A percentile compares a stretch with the other conserved stretches of the same genome.
These are phyloP conservation scores for Penicillium crystallinum DNA, from an alignment of 495 filamentous ascomycete genomes.

Conservation along the genomic window DNA sequence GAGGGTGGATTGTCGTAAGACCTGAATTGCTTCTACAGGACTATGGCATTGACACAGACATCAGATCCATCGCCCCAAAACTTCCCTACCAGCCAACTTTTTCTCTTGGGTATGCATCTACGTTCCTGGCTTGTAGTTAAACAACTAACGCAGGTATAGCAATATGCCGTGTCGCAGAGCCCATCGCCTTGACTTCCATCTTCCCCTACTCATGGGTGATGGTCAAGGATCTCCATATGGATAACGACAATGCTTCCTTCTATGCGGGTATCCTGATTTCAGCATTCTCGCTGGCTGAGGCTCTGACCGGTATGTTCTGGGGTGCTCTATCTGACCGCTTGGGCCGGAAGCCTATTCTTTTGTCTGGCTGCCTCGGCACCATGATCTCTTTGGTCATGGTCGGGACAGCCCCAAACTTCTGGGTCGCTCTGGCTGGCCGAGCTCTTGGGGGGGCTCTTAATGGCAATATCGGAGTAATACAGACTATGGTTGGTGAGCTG, in stretches of 20 bases:
- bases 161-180: constrained; percentile 79
- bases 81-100: constrained; percentile 74
- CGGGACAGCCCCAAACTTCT: constrained; percentile 75
- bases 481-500: constrained; percentile 87
- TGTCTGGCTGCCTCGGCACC: constrained; percentile 75
- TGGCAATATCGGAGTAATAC: constrained; percentile 83
- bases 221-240: constrained; percentile 67
- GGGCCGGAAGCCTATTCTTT: constrained; percentile 77
- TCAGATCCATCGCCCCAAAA: constrained; percentile 26
- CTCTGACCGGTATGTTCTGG: constrained; percentile 80
- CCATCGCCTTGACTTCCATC: constrained; percentile 81
- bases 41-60: constrained; percentile 51
- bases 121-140: neutral
- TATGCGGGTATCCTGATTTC: constrained; percentile 83
- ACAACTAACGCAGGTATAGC: constrained; percentile 34
- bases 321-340: constrained; percentile 74
- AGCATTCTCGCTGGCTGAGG: constrained; percentile 75
- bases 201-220: constrained; percentile 85
- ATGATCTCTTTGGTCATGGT: constrained; percentile 75
- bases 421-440: constrained; percentile 68
- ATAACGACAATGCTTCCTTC: constrained; percentile 67
- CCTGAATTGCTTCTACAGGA: constrained; percentile 37
- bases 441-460: constrained; percentile 77
- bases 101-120: constrained; percentile 58
- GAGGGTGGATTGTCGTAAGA: constrained; percentile 43